Percentiles rank a stretch among this genome's conserved stretches.
phyloP scores from a whole-genome alignment of 2,329 filamentous ascomycete species.

The Meredithiella fracta region DNA sequence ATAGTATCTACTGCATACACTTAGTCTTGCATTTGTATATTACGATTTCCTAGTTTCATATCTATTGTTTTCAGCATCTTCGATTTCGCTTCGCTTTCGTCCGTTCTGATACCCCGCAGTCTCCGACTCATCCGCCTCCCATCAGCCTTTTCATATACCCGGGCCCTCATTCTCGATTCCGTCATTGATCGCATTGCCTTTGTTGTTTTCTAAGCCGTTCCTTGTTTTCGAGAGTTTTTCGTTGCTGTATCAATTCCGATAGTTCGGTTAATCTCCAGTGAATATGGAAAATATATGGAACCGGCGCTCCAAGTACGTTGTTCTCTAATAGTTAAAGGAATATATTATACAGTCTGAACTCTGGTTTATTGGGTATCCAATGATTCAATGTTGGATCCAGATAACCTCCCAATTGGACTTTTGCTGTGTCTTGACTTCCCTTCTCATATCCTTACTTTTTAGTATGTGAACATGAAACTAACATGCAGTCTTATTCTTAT shows the following conservation, averaged over 20 bases:
- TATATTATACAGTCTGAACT: neutral
- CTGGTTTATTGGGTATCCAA: neutral
- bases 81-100: neutral
- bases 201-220: neutral
- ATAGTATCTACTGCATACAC: too few relatives aligned
- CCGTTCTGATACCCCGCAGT: neutral
- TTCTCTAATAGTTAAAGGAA: neutral
- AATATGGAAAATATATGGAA: constrained; percentile 56
- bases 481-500: constrained; percentile 15
- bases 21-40: neutral
- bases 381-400: neutral
- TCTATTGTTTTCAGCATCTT: neutral
- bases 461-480: neutral
- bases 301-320: constrained; percentile 63
- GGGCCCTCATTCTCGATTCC: constrained; percentile 12
- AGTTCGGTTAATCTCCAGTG: constrained; percentile 17
- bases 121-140: neutral
- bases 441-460: neutral
- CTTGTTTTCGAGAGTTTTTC: neutral
- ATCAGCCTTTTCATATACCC: neutral
- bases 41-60: neutral
- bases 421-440: too few relatives aligned
- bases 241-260: constrained; percentile 20
- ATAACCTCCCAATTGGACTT: neutral
- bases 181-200: constrained; percentile 16